Conservation (phyloP, 1,284 basidiomycete species). For the Moniliella sp. region DNA sequence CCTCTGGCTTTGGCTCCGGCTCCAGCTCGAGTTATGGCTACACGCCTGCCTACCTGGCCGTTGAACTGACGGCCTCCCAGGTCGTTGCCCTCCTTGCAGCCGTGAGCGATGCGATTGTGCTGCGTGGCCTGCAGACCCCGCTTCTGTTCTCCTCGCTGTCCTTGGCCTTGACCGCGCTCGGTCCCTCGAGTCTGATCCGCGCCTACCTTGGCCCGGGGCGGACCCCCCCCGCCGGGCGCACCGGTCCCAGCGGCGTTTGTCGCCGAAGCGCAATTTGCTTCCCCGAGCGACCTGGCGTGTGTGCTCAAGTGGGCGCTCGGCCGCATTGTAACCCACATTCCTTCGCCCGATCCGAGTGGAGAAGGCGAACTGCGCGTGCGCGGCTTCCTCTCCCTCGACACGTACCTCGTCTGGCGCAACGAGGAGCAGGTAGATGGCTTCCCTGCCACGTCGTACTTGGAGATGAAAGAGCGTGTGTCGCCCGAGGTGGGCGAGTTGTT, state of each 20-base stretch:
- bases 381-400: conserved; percentile 22
- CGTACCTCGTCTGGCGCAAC: conserved; percentile 23
- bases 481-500: conserved; percentile 13
- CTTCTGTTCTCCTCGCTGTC: conserved; percentile 31
- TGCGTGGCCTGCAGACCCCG: conserved; percentile 22
- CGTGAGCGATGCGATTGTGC: too few relatives aligned
- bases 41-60: too few relatives aligned
- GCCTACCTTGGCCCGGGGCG: conserved; percentile 4
- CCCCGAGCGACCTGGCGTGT: conserved; percentile 24
- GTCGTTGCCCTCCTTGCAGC: too few relatives aligned
- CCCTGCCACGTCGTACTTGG: conserved; percentile 9
- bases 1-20: too few relatives aligned
- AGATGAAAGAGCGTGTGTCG: conserved; percentile 8
- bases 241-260: conserved; percentile 5
- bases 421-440: conserved; percentile 12
- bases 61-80: too few relatives aligned
- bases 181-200: conserved; percentile 13
- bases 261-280: conserved; percentile 21
- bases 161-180: conserved; percentile 17
- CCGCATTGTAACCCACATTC: conserved; percentile 13
- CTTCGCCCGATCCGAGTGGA: conserved; percentile 6
- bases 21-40: too few relatives aligned
- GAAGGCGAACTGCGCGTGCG: conserved; percentile 13
- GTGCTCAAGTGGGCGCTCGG: conserved; percentile 32
- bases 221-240: conserved; percentile 1